Base-by-base conservation (phyloP, 2,329 filamentous ascomycete species). In the Aspergillus intermedius region DNA sequence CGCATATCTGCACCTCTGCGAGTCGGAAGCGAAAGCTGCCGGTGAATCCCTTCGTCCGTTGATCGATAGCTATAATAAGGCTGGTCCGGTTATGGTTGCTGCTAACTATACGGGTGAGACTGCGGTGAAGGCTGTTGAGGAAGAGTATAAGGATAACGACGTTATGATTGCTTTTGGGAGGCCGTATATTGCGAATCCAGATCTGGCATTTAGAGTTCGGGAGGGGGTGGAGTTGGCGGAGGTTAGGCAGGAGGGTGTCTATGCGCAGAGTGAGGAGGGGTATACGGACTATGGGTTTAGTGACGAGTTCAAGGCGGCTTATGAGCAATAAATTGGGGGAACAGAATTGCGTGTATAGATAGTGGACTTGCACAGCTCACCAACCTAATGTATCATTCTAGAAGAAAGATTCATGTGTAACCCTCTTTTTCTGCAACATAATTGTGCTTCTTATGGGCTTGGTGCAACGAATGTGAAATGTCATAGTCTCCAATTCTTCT, bases 1-100 rank as follows among this genome's bases (percentile, higher is more conserved):
- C 12, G 76, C 81, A 0, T 87, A 82, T 58, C 60, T 85, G 2
- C 82, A 86, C 60, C 49, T 85, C 0, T 68, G 87, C 6, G 81
- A 87, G 58, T 74, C 79, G 0, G 60, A 63, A 13, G 44, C 62
- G 3, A 73, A 77, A 44, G 52, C 54, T 1, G 63, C 69, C 5
- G 54, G 61, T 2, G 55, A 65, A 2, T 42, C 40, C 8, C 57
- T 77, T 48, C 68, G 75, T 22, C 75, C 73, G 56, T 60, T 77
- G 44, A 45, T 78, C 32, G 57, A 73, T 49, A 61, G 69, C 7
- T 80, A 64, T 42, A 49, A 46, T 8, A 67, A 65, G 28, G 62
- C 62, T 6, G 69, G 65, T 7, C 77, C 78, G 0, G 55, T 82
- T 25, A 54, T 83, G 3, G 56, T 81, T n/a, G 73, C 74, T 1